These are phyloP conservation scores for Phaffomyces antillensis DNA, from an alignment of 805 yeast genomes.

Conservation along the genomic window DNA sequence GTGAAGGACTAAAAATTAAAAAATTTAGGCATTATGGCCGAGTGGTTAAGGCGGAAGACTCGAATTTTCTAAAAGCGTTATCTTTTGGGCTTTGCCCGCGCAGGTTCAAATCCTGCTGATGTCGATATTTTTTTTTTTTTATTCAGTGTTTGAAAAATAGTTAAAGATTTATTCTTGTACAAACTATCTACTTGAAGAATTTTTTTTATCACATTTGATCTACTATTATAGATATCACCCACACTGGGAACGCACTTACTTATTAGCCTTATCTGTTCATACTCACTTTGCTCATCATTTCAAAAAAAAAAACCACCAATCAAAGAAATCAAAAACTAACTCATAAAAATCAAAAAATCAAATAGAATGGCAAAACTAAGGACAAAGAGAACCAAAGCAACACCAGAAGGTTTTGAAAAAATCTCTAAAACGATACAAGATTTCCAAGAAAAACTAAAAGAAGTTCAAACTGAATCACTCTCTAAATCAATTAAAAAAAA, in stretches of 20 bases:
- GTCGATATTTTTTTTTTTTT: conserved; percentile 26
- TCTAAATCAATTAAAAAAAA: conserved; percentile 40
- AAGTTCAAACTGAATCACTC: conserved; percentile 34
- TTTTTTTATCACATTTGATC: too few species aligned
- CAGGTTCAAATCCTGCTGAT: conserved; percentile 43
- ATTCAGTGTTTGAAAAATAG: too few species aligned
- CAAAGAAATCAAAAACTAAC: too few species aligned
- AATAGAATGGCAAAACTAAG: conserved; percentile 38
- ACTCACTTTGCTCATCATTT: too few species aligned
- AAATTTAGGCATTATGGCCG: conserved; percentile 34
- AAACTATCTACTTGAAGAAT: too few species aligned
- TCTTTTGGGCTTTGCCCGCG: conserved; percentile 43
- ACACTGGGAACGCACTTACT: too few species aligned
- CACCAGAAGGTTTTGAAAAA: conserved; percentile 71
- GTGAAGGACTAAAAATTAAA: too few species aligned
- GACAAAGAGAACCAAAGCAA: conserved; percentile 36
- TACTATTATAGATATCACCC: too few species aligned
- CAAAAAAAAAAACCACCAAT: too few species aligned
- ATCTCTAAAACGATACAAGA: conserved; percentile 59
- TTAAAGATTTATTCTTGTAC: too few species aligned
- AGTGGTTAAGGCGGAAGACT: conserved; percentile 44
- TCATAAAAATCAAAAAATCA: too few species aligned
- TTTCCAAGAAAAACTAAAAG: conserved; percentile 52
- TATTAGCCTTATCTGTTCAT: too few species aligned
- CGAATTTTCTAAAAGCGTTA: conserved; percentile 26